A percentile compares a stretch with the other conserved stretches of the same genome.
These are phyloP conservation scores for Cadophora gregata DNA, from an alignment of 2,329 filamentous ascomycete genomes.

Conservation along the genomic window DNA sequence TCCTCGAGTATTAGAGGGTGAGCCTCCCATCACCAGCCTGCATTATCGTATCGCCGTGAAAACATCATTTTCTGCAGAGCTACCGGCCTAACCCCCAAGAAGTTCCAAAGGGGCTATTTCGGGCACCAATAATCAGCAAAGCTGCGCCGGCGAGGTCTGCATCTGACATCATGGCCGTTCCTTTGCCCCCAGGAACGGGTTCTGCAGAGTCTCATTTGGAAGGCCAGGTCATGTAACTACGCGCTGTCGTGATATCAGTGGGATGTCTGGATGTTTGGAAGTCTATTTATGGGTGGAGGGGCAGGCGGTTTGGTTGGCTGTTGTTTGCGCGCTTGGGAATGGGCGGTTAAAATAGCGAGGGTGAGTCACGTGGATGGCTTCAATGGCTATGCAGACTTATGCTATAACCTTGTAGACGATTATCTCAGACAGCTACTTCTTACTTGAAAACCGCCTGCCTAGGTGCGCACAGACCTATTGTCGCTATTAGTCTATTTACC, in stretches of 20 bases:
- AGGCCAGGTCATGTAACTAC: slow-evolving; percentile 28
- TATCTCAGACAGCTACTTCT: too few relatives aligned
- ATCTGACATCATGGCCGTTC: slow-evolving; percentile 24
- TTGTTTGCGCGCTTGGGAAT: slow-evolving; percentile 21
- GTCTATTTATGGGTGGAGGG: slow-evolving; percentile 25
- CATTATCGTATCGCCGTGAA: slow-evolving; percentile 32
- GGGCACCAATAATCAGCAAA: slow-evolving; percentile 26
- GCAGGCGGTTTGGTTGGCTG: slow-evolving; percentile 24
- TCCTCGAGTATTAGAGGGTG: slow-evolving; percentile 18
- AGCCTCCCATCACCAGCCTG: slow-evolving; percentile 20
- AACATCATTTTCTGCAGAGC: not conserved
- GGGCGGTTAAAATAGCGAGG: slow-evolving; percentile 20
- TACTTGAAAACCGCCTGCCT: too few relatives aligned
- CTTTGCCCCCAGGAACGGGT: slow-evolving; percentile 4
- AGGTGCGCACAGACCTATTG: too few relatives aligned
- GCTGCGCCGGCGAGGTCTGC: slow-evolving; percentile 1
- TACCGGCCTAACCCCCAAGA: slow-evolving; percentile 1
- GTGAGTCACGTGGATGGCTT: slow-evolving; percentile 22
- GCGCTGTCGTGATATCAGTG: slow-evolving; percentile 25
- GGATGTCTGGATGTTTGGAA: slow-evolving; percentile 17
- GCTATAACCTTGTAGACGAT: not conserved
- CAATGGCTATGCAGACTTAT: not conserved
- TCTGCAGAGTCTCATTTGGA: slow-evolving; percentile 18
- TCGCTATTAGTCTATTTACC: too few relatives aligned
- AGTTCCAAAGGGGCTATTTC: slow-evolving; percentile 22